Conservation (phyloP, 805 yeast species). For the Ogataea salicorniae region DNA sequence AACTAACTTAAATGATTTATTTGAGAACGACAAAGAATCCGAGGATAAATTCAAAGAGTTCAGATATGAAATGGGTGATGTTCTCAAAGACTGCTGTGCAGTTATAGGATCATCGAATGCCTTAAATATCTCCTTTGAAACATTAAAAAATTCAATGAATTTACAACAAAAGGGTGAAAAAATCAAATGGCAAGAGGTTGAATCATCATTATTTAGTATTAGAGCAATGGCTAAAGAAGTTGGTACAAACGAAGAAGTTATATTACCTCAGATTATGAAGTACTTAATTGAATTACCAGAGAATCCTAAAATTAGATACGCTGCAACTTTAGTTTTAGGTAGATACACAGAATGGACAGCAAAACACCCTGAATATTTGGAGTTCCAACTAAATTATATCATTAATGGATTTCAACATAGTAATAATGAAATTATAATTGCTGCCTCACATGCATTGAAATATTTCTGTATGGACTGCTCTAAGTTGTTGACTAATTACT, state of each 20-base stretch:
- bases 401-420: conserved; percentile 57
- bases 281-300: conserved; percentile 68
- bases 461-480: conserved; percentile 93
- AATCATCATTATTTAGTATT: conserved; percentile 84
- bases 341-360: conserved; percentile 95
- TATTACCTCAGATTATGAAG: conserved; percentile 75
- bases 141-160: conserved; percentile 40
- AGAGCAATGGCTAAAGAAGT: conserved; percentile 95
- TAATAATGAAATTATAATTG: conserved; percentile 46
- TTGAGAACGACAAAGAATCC: conserved; percentile 65
- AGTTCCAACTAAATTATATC: conserved; percentile 79
- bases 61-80: conserved; percentile 96
- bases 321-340: conserved; percentile 91
- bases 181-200: conserved; percentile 77
- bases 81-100: conserved; percentile 91
- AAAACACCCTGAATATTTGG: conserved; percentile 75
- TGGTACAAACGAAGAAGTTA: conserved; percentile 52
- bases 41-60: conserved; percentile 93
- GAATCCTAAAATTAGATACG: conserved; percentile 81
- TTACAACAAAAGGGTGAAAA: conserved; percentile 31
- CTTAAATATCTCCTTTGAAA: conserved; percentile 61
- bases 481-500: conserved; percentile 50
- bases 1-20: conserved; percentile 40
- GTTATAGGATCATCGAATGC: conserved; percentile 77
- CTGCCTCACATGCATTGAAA: conserved; percentile 92